Evolutionary conservation across 176 grass and related monocot genomes (phyloP).

Genomic region (Ensete glaucum): DNA sequence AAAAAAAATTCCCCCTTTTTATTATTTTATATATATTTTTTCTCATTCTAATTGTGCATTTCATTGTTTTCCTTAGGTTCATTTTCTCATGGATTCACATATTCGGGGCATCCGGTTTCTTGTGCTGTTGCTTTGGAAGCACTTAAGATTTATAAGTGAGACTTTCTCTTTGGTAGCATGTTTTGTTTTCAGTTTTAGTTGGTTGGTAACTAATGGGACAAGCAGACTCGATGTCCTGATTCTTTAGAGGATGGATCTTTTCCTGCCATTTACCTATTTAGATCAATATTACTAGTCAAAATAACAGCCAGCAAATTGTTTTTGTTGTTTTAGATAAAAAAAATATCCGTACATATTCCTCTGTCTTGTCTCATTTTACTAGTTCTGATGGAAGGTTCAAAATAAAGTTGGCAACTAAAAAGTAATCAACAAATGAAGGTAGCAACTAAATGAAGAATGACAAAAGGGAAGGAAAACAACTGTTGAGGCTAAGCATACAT

Average conservation of each 20-base stretch:
- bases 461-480: no score
- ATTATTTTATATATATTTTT: not conserved
- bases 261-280: not conserved
- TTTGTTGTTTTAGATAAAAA: not conserved
- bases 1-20: no score
- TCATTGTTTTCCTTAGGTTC: constrained; percentile 42
- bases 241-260: not conserved
- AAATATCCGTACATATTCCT: not conserved
- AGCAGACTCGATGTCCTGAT: not conserved
- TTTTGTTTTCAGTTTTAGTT: not conserved
- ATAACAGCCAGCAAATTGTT: not conserved
- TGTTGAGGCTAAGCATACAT: not conserved
- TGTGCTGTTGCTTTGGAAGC: constrained; percentile 91
- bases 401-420: not conserved
- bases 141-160: constrained; percentile 71
- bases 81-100: constrained; percentile 96
- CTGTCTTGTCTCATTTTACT: not conserved
- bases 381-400: not conserved
- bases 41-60: not conserved
- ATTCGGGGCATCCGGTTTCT: constrained; percentile 80
- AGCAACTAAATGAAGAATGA: no score
- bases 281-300: not conserved
- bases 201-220: not conserved
- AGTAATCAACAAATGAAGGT: not conserved
- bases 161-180: not conserved